Evolutionary conservation across 805 yeast genomes (phyloP), one percentile per base, ranked within the genome.

Genomic region (Jamesozyma gamospora): DNA sequence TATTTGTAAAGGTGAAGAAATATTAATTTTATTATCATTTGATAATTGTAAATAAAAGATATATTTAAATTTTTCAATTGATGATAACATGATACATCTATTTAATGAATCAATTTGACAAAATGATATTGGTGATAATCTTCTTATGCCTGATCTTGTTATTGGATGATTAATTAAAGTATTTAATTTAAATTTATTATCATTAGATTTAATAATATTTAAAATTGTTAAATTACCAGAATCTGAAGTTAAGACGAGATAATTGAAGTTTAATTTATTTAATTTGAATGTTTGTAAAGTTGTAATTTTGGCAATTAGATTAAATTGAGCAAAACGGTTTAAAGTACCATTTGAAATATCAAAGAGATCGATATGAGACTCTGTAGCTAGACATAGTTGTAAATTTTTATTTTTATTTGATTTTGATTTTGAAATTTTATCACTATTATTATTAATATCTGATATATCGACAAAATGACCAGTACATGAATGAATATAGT

Each of bases 1-100:
- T 1, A 82, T 78, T 46, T 84, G 94, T 35, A 87, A 58, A 0
- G 96, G 95, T 0, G 94, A 75, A 2, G 83, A 72, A 1, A 85
- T 62, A 12, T 66, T 64, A 19, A 80, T 43, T 3, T 55, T 47
- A 16, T 72, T 69, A 2, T 67, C 66, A 4, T 67, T 49, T 28
- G 76, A 74, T 39, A 73, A 66, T 41, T 70, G 70, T 16, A 85
- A 55, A 28, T 77, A 75, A 54, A 80, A 86, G 1, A 82, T 76
- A n/a, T 82, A 62, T 51, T 82, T 84, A 51, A 73, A 75, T 45
- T 71, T 72, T 55, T 90, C 96, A 3, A 87, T 56, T 0, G 95
- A 85, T 1, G 80, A 70, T 0, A 82, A 48, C 68, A 85, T 65
- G 2, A 78, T 48, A 3, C 94, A 85, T 39, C 96, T 64, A 14